phyloP scores from a whole-genome alignment of 805 yeast species.

The Yarrowia sp. region DNA sequence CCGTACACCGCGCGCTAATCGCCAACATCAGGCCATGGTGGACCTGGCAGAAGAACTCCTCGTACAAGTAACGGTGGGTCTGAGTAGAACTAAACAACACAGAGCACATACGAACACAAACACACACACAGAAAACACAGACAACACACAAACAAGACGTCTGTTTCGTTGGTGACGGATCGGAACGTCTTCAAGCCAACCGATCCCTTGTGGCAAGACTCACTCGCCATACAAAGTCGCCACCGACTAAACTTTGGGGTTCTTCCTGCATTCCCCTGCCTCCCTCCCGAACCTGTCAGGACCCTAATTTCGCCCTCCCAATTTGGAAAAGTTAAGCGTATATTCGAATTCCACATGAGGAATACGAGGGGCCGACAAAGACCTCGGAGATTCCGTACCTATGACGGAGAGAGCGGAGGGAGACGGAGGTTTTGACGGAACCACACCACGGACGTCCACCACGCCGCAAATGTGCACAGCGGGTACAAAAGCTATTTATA shows the following conservation, averaged over 20 bases:
- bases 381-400: constrained; percentile 5
- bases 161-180: no score
- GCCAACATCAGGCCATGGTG: constrained; percentile 20
- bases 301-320: neutral
- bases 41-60: no score
- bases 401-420: constrained; percentile 2
- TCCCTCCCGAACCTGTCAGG: constrained; percentile 21
- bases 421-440: constrained; percentile 23
- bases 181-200: no score
- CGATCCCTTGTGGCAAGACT: no score
- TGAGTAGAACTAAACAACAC: no score
- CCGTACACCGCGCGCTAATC: constrained; percentile 22
- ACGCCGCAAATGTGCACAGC: neutral
- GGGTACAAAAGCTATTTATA: neutral
- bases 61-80: neutral
- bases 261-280: constrained; percentile 26
- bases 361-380: constrained; percentile 20
- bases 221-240: no score
- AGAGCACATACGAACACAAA: no score
- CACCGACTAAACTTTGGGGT: constrained; percentile 18
- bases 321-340: constrained; percentile 23
- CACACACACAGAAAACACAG: no score
- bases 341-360: constrained; percentile 13
- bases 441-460: no score
- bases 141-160: no score